Conservation (phyloP, 2,329 filamentous ascomycete species). For the Fusarium illudens region DNA sequence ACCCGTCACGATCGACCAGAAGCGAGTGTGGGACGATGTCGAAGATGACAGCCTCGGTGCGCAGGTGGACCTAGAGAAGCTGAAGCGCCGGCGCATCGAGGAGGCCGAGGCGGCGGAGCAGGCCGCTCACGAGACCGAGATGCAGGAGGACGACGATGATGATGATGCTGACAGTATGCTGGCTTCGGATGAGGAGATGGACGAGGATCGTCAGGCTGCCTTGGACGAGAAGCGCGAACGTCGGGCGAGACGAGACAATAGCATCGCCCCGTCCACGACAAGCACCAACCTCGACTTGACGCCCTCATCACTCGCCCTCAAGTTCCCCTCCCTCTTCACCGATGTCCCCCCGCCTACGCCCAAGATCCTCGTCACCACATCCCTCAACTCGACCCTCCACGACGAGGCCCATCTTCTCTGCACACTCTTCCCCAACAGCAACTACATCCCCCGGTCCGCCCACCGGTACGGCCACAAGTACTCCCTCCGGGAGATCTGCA, state of each 20-base stretch:
- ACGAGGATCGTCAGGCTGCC: conserved; percentile 55
- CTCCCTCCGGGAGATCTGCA: conserved; percentile 87
- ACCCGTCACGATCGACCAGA: conserved; percentile 82
- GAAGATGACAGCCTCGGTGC: conserved; percentile 67
- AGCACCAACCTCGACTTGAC: conserved; percentile 72
- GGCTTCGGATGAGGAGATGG: conserved; percentile 67
- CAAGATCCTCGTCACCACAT: conserved; percentile 92
- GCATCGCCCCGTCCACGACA: conserved; percentile 65
- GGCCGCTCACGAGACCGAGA: conserved; percentile 55
- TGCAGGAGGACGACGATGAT: conserved; percentile 51
- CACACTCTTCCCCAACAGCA: conserved; percentile 82
- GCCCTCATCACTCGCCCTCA: conserved; percentile 65
- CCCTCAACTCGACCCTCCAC: conserved; percentile 88
- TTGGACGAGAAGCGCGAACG: conserved; percentile 56
- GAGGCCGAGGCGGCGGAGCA: conserved; percentile 62
- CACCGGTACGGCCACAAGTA: conserved; percentile 91
- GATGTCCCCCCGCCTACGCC: conserved; percentile 69
- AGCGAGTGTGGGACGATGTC: conserved; percentile 88
- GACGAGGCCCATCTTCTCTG: conserved; percentile 80
- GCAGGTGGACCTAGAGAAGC: conserved; percentile 65
- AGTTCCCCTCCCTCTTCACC: conserved; percentile 70
- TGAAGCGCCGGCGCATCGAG: conserved; percentile 65
- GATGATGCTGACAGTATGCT: conserved; percentile 83
- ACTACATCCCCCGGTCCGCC: conserved; percentile 86
- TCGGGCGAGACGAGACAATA: conserved; percentile 58